phyloP scores from a whole-genome alignment of 331 rosid species.

The Quercus phellos region DNA sequence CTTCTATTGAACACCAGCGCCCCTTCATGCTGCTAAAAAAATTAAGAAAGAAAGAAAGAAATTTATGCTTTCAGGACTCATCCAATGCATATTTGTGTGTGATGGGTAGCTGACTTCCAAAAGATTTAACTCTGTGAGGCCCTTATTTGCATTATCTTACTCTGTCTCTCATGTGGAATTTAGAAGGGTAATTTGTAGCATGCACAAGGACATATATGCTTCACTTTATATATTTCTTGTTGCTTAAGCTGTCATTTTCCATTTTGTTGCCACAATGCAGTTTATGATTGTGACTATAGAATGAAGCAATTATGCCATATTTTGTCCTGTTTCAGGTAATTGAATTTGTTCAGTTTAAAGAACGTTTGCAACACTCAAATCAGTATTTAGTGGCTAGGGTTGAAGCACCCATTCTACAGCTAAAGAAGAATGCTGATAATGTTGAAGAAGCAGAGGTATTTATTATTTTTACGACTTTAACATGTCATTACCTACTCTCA shows the following conservation, averaged over 20 bases:
- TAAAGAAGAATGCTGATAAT: slow-evolving; percentile 75
- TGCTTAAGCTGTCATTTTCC: not conserved
- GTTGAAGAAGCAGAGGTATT: slow-evolving; percentile 84
- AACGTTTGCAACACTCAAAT: slow-evolving; percentile 70
- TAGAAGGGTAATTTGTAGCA: not conserved
- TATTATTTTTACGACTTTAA: slow-evolving; percentile 1
- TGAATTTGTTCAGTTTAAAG: slow-evolving; percentile 95
- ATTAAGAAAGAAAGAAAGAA: not conserved
- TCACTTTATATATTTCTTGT: not conserved
- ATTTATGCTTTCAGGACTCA: not conserved
- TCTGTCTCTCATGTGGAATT: not conserved
- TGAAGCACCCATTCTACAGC: slow-evolving; percentile 70
- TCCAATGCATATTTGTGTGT: not conserved
- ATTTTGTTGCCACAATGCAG: not conserved
- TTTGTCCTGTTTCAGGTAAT: slow-evolving; percentile 57
- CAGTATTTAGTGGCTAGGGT: slow-evolving; percentile 77
- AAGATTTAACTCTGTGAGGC: not conserved
- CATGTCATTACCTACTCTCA: slow-evolving; percentile 6
- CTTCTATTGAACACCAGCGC: not conserved
- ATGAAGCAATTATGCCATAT: not conserved
- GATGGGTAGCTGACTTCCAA: not conserved
- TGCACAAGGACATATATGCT: not conserved
- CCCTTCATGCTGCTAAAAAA: too few species aligned
- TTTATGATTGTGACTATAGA: not conserved
- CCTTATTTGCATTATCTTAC: not conserved